phyloP scores from a whole-genome alignment of 2,329 filamentous ascomycete species.

The Aspergillus sp. region DNA sequence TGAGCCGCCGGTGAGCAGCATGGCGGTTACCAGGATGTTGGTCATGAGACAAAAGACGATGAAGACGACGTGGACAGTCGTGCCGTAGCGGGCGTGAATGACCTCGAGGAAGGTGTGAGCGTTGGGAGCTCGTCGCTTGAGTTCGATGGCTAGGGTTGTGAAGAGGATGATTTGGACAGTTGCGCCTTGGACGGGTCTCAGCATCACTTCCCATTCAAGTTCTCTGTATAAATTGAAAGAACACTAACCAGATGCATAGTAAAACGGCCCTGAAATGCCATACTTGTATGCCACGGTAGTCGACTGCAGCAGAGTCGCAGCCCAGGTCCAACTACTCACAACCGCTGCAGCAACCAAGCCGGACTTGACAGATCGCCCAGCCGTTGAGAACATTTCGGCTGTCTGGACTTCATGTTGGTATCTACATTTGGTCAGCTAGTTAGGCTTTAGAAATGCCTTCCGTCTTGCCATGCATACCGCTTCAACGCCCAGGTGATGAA shows the following conservation, averaged over 20 bases:
- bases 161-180: slow-evolving; percentile 85
- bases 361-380: slow-evolving; percentile 79
- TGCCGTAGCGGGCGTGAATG: slow-evolving; percentile 71
- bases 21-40: slow-evolving; percentile 79
- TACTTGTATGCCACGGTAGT: slow-evolving; percentile 77
- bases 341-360: slow-evolving; percentile 81
- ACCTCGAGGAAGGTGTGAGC: slow-evolving; percentile 74
- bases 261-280: slow-evolving; percentile 59
- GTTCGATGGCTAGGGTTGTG: slow-evolving; percentile 79
- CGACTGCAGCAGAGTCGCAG: slow-evolving; percentile 70
- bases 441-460: too few species aligned
- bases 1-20: slow-evolving; percentile 77
- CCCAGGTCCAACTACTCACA: slow-evolving; percentile 93
- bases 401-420: slow-evolving; percentile 71
- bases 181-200: slow-evolving; percentile 48
- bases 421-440: slow-evolving; percentile 29
- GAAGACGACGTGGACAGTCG: slow-evolving; percentile 64
- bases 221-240: slow-evolving; percentile 10
- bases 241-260: slow-evolving; percentile 51
- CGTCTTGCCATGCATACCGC: too few species aligned
- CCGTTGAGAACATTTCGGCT: slow-evolving; percentile 86
- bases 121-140: slow-evolving; percentile 80
- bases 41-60: slow-evolving; percentile 76
- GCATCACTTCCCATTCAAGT: too few species aligned
- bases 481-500: slow-evolving; percentile 63